These are phyloP conservation scores for Rhizopus stolonifer DNA, from an alignment of 371 early-diverging fungal genomes.

Conservation along the genomic window DNA sequence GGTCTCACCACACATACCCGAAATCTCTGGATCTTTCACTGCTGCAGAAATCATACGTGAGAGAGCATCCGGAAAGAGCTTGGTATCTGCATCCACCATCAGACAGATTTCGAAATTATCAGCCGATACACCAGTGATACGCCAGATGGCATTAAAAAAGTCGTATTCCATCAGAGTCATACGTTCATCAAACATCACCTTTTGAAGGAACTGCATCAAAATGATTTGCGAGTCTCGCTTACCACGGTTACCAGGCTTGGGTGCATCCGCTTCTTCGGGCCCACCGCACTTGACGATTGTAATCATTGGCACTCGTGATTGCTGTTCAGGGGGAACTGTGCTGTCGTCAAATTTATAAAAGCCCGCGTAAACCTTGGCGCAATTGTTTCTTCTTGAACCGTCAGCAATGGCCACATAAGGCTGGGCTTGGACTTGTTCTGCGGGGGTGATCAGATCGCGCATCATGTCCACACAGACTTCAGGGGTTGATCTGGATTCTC, in stretches of 20 bases:
- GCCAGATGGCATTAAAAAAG: conserved; percentile 86
- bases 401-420: conserved; percentile 95
- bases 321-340: conserved; percentile 51
- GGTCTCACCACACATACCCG: conserved; percentile 88
- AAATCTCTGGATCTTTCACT: conserved; percentile 72
- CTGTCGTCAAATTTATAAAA: conserved; percentile 73
- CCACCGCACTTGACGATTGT: conserved; percentile 58
- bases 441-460: conserved; percentile 69
- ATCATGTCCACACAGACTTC: conserved; percentile 84
- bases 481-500: conserved; percentile 75
- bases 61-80: conserved; percentile 76
- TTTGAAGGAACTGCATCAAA: conserved; percentile 94
- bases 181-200: conserved; percentile 92
- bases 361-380: conserved; percentile 93
- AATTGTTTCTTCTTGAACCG: conserved; percentile 92
- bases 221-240: conserved; percentile 99
- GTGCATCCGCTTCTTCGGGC: conserved; percentile 3
- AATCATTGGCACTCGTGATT: conserved; percentile 79
- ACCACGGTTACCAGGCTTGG: conserved; percentile 93
- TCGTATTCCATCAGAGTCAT: conserved; percentile 96
- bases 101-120: conserved; percentile 85
- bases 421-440: conserved; percentile 62
- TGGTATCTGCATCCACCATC: conserved; percentile 98
- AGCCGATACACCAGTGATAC: conserved; percentile 77
- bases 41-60: conserved; percentile 74